Conservation (phyloP, 192 early-diverging fungal genomes). For the Backusella parvicylindrica region DNA sequence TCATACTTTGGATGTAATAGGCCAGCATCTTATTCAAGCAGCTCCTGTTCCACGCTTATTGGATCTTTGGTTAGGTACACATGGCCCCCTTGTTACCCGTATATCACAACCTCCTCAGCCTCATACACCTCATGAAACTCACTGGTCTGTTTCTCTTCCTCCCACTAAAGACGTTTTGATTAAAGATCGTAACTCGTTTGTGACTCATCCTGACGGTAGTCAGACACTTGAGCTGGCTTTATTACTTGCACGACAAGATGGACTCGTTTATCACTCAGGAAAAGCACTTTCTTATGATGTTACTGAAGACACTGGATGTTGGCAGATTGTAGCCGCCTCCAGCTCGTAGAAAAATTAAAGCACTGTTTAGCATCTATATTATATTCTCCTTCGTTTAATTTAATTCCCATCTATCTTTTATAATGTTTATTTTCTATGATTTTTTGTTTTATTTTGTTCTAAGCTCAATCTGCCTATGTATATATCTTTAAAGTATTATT, state of each 20-base stretch:
- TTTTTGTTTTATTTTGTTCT: neutral
- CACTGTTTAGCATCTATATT: neutral
- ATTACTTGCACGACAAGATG: conserved; percentile 30
- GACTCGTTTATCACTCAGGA: conserved; percentile 31
- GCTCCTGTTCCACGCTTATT: conserved; percentile 25
- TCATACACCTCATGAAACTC: conserved; percentile 17
- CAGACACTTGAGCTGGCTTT: conserved; percentile 23
- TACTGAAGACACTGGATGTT: neutral
- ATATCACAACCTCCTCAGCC: conserved; percentile 14
- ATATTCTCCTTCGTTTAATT: neutral
- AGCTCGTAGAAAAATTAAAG: neutral
- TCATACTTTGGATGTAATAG: conserved; percentile 39
- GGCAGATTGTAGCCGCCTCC: neutral
- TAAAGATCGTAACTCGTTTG: conserved; percentile 19
- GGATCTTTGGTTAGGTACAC: conserved; percentile 46
- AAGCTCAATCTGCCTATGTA: neutral
- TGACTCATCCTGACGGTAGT: conserved; percentile 16
- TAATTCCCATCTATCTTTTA: neutral
- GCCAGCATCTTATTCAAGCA: conserved; percentile 39
- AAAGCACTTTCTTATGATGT: conserved; percentile 16
- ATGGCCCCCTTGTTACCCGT: conserved; percentile 36
- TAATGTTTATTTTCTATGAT: neutral
- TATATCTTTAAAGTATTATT: neutral
- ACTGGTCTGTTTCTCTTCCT: conserved; percentile 20
- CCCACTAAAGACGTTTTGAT: conserved; percentile 34